Evolutionary conservation across 495 filamentous ascomycete species (phyloP).

Genomic region (Penicillium macrosclerotiorum): DNA sequence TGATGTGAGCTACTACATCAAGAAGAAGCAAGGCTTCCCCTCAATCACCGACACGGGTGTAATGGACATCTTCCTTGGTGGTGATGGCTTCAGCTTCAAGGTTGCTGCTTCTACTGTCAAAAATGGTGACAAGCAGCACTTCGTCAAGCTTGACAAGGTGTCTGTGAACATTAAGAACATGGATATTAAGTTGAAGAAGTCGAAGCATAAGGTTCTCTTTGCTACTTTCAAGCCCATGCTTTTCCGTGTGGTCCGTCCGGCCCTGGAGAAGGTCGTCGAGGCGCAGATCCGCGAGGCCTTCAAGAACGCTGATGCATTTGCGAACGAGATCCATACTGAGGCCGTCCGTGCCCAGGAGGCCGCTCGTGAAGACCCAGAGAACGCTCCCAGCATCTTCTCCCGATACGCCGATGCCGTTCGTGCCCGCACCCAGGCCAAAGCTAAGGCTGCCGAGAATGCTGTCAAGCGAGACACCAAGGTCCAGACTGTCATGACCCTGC

Average conservation of each 20-base stretch:
- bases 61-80: constrained; percentile 86
- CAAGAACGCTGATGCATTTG: constrained; percentile 63
- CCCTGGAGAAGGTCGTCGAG: constrained; percentile 81
- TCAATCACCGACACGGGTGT: constrained; percentile 84
- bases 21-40: constrained; percentile 94
- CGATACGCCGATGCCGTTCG: constrained; percentile 78
- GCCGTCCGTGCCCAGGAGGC: constrained; percentile 69
- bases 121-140: constrained; percentile 69
- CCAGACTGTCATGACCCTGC: constrained; percentile 74
- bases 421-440: constrained; percentile 67
- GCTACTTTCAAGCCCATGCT: constrained; percentile 83
- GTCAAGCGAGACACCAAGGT: constrained; percentile 67
- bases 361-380: constrained; percentile 67
- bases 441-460: constrained; percentile 63
- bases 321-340: constrained; percentile 77
- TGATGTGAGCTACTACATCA: constrained; percentile 93
- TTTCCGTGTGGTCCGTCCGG: constrained; percentile 78
- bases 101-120: constrained; percentile 83
- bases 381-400: constrained; percentile 79
- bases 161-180: constrained; percentile 81
- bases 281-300: constrained; percentile 81
- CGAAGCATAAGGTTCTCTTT: constrained; percentile 91
- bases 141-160: constrained; percentile 93
- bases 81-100: constrained; percentile 87
- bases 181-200: constrained; percentile 87